phyloP scores from a whole-genome alignment of 2,329 filamentous ascomycete species.

The Aspergillus novofumigatus region DNA sequence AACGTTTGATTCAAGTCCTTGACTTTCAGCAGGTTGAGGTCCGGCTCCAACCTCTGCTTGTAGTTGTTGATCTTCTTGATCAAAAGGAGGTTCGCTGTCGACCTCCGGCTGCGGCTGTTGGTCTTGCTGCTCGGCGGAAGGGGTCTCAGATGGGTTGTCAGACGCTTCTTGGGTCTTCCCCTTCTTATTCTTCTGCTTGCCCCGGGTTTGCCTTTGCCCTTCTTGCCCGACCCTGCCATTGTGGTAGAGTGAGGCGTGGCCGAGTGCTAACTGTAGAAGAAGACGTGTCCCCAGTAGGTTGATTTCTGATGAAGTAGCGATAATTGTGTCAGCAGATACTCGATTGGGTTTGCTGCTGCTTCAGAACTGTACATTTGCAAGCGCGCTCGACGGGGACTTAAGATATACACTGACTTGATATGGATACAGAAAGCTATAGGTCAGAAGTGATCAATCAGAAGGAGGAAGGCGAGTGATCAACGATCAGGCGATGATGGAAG shows the following conservation, averaged over 20 bases:
- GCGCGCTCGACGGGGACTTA: constrained; percentile 21
- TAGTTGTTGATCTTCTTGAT: constrained; percentile 16
- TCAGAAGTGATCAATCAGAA: constrained; percentile 12
- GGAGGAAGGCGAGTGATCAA: not conserved
- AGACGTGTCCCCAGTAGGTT: constrained; percentile 34
- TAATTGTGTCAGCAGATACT: constrained; percentile 22
- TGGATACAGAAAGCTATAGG: constrained; percentile 14
- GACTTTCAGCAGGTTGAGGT: not conserved
- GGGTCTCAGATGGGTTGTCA: constrained; percentile 21
- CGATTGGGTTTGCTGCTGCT: constrained; percentile 25
- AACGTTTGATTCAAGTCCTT: not conserved
- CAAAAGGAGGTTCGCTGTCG: constrained; percentile 15
- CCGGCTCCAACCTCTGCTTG: not conserved
- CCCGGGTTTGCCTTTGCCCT: constrained; percentile 26
- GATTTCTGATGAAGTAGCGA: constrained; percentile 12
- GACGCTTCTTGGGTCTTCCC: constrained; percentile 26
- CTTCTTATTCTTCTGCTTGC: constrained; percentile 34
- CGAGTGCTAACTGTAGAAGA: constrained; percentile 19
- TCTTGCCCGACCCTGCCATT: constrained; percentile 30
- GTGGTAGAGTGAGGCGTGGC: constrained; percentile 27
- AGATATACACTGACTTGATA: constrained; percentile 31
- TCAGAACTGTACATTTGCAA: constrained; percentile 31
- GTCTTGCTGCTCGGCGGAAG: constrained; percentile 19
- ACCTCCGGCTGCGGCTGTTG: constrained; percentile 9
- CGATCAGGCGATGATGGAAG: not conserved